phyloP scores from a whole-genome alignment of 306 rosid genomes.

The Rubus parviflorus region DNA sequence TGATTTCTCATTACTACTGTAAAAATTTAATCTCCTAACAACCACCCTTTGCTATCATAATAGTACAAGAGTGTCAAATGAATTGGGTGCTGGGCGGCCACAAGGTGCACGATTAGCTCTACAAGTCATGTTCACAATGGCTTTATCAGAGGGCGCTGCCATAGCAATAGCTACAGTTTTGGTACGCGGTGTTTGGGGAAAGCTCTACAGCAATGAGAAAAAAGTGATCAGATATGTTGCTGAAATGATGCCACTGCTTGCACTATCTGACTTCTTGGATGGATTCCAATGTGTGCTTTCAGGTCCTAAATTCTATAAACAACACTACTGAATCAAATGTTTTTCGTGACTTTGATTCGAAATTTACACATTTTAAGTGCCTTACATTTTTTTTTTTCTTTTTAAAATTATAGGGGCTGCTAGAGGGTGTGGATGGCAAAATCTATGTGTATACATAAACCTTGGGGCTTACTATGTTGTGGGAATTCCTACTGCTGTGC shows the following conservation, averaged over 20 bases:
- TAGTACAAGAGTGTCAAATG: slow-evolving; percentile 63
- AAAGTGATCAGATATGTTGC: slow-evolving; percentile 54
- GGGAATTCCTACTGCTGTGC: slow-evolving; percentile 55
- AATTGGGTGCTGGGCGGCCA: slow-evolving; percentile 52
- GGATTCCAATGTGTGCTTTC: slow-evolving; percentile 71
- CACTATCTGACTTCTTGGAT: slow-evolving; percentile 61
- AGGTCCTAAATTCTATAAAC: slow-evolving; percentile 33
- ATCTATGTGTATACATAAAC: slow-evolving; percentile 53
- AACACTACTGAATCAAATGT: not conserved
- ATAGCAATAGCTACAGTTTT: slow-evolving; percentile 43
- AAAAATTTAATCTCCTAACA: not conserved
- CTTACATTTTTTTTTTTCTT: not conserved
- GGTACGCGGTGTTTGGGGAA: slow-evolving; percentile 51
- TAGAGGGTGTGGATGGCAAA: slow-evolving; percentile 81
- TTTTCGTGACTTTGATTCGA: not conserved
- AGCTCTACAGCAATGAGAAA: slow-evolving; percentile 53
- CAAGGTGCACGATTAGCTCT: slow-evolving; percentile 52
- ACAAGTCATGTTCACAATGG: slow-evolving; percentile 37
- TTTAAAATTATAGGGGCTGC: slow-evolving; percentile 46
- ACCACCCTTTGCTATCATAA: not conserved
- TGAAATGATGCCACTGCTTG: slow-evolving; percentile 58
- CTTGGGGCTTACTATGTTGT: slow-evolving; percentile 62
- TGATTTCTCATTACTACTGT: not conserved
- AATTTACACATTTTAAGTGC: not conserved
- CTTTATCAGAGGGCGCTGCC: slow-evolving; percentile 41